phyloP scores from a whole-genome alignment of 768 basidiomycete species.

The Phylloporus arenicola region DNA sequence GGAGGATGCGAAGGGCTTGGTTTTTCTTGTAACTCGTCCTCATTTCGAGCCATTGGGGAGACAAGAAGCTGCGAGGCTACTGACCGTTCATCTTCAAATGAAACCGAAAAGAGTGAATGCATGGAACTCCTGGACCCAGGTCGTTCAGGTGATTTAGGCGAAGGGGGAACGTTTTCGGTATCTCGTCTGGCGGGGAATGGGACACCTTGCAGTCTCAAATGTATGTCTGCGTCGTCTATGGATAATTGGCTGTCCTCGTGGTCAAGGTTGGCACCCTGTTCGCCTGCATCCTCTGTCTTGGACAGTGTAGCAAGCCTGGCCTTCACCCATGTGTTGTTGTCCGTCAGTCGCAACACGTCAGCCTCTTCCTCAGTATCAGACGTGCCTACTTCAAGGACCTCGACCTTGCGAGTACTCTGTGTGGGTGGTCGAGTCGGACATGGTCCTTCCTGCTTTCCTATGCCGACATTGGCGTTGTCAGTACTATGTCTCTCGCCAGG shows the following conservation, averaged over 20 bases:
- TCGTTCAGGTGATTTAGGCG: neutral
- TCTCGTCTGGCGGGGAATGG: neutral
- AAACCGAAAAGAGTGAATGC: constrained; percentile 27
- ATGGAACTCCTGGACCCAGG: constrained; percentile 10
- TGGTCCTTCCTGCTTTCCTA: neutral
- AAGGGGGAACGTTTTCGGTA: neutral
- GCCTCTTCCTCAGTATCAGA: constrained; percentile 7
- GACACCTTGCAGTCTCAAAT: neutral
- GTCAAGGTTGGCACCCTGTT: neutral
- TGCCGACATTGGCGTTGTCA: neutral
- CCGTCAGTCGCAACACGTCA: constrained; percentile 6
- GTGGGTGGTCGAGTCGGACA: neutral
- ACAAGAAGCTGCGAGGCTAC: neutral
- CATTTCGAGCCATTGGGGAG: neutral
- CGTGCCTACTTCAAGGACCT: constrained; percentile 9
- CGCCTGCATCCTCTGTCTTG: neutral
- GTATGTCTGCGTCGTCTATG: constrained; percentile 4
- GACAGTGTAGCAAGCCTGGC: neutral
- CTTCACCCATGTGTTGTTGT: neutral
- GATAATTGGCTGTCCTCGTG: constrained; percentile 3
- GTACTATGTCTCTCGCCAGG: neutral
- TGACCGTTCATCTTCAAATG: neutral
- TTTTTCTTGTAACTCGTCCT: neutral
- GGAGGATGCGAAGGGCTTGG: neutral
- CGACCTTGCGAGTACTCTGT: constrained; percentile 7